Evolutionary conservation across 345 rosid species (phyloP), one percentile per base, ranked within the genome.

Genomic region (Pseudoturritis turrita): DNA sequence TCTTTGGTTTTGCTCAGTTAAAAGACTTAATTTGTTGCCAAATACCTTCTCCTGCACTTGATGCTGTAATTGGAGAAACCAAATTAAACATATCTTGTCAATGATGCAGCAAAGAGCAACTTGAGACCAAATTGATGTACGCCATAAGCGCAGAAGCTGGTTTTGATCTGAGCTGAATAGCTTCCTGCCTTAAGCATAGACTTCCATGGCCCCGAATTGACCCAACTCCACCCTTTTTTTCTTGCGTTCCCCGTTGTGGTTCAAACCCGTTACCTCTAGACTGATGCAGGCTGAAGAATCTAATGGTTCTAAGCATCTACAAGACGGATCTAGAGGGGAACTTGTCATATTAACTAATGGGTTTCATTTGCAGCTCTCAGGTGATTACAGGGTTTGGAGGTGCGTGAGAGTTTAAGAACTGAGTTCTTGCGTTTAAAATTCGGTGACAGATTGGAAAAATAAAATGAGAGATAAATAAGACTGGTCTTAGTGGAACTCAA

Each of bases 101-200:
- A 67, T 80, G 62, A 52, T 77, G 72, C 96, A 96, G 99, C 92
- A 90, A 92, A 78, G 96, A 92, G 81, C 97, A 90, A 75, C 77
- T 96, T 71, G 90, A 85, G 72, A 76, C 81, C 40, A 96, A 96
- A 77, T 63, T 96, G 84, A 82, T 92, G 58, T 96, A 96, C 53
- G 91, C 97, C 31, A 92, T 96, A 77, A 90, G 81, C 71, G 96
- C 99, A 25, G 99, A 96, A 45, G 99, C 99, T 4, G 99, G 99
- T 68, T 96, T 96, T 76, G 98, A 96, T 85, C 78, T 96, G 82
- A 92, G 99, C 77, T 96, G 81, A 89, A 83, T 39, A 36, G 52
- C 41, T 65, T 65, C 35, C 11, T 65, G 36, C n/a, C 46, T 35
- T 22, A 22, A 64, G 22, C 4, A 64, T 4, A 49, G 36, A 64